phyloP scores from a whole-genome alignment of 2,329 filamentous ascomycete genomes.

The Penicillium janthinellum region DNA sequence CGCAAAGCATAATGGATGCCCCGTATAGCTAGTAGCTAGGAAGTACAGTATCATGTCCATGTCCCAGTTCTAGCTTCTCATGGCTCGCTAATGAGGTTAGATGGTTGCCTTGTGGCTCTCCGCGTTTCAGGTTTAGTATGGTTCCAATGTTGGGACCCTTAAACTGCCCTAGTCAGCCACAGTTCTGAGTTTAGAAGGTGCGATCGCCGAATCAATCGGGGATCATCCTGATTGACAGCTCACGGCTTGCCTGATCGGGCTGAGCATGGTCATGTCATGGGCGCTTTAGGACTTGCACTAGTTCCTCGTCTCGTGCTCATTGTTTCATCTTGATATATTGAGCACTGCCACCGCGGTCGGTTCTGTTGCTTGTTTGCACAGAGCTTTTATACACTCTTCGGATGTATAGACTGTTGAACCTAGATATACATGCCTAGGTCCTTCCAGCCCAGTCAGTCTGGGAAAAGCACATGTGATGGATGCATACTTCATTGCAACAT shows the following conservation, averaged over 20 bases:
- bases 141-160: slow-evolving; percentile 1
- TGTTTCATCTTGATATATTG: slow-evolving; percentile 3
- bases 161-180: not conserved
- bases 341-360: not conserved
- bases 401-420: not conserved
- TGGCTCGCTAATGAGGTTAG: not conserved
- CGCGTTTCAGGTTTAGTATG: slow-evolving; percentile 11
- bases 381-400: not conserved
- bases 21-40: not conserved
- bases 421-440: not conserved
- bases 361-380: not conserved
- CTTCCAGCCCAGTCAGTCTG: not conserved
- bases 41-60: not conserved
- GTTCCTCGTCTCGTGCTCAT: not conserved
- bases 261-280: not conserved
- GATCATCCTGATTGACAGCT: slow-evolving; percentile 8
- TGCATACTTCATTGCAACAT: not conserved
- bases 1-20: not conserved
- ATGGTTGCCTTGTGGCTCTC: slow-evolving; percentile 1
- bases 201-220: not conserved
- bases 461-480: not conserved
- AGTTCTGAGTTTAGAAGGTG: not conserved
- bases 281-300: not conserved
- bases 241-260: not conserved
- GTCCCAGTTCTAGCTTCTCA: not conserved